Evolutionary conservation across 1,139 yeast species (phyloP), one percentile per base, ranked within the genome.

Genomic region (Diutina pseudorugosa): DNA sequence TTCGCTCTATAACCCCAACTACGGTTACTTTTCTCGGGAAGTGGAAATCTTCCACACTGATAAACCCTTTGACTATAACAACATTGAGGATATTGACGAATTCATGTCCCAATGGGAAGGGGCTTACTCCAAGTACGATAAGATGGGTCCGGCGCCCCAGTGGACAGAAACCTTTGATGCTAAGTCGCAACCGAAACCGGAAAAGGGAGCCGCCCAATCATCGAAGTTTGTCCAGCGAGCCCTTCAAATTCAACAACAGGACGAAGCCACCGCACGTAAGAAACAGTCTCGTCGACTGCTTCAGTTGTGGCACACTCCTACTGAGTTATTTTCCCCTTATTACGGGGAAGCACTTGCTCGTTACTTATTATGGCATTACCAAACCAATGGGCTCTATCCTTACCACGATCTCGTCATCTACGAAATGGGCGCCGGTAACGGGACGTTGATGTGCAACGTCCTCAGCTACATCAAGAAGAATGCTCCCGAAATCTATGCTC

Each of bases 371-470:
- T 80, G 80, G n/a, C 82, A 83, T 61, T 85, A 83, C 64, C 82
- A 83, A 61, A 64, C 80, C 53, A 80, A 82, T 54, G 73, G 81
- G n/a, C 56, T 59, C 41, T 82, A 78, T 57, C 87, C 88, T 0
- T 79, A 80, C 58, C 69, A 77, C 41, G 89, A 83, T 59, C 70
- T 88, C 51, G 72, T 82, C 7, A 85, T 88, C 14, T 89, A 87
- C 65, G 96, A 89, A 67, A 81, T 87, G 76, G 96, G 96, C 54
- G 95, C 93, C 41, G 96, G 96, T 58, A 88, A 88, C 61, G 95
- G 95, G 53, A 88, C 95, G 0, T 66, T 88, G 54, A 88, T 88
- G 96, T 67, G 79, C 55, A 84, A 88, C 61, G 78, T 88, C n/a
- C 67, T 88, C 58, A 83, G 82, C 60, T 88, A 75, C 62, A 76